A percentile compares a stretch with the other conserved stretches of the same genome.
phyloP scores from a whole-genome alignment of 495 filamentous ascomycete species.

The Hyphodiscus hymeniophilus region DNA sequence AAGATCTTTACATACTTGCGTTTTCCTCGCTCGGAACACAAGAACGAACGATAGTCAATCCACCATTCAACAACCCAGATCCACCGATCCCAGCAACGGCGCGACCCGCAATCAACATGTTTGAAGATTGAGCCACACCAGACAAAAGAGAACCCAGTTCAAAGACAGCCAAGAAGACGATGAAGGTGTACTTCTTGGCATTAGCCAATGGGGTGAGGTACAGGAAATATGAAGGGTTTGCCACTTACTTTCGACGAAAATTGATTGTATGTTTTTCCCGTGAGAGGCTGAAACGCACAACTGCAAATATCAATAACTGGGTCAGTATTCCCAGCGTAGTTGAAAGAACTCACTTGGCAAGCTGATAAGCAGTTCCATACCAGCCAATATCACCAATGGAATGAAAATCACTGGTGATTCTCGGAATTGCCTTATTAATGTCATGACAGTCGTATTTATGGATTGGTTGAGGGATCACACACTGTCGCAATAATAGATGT shows the following conservation, averaged over 20 bases:
- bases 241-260: no score
- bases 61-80: conserved; percentile 43
- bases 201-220: neutral
- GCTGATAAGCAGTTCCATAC: conserved; percentile 39
- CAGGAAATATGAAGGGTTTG: no score
- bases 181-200: conserved; percentile 31
- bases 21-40: no score
- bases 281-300: no score
- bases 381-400: conserved; percentile 35
- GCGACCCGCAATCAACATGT: conserved; percentile 48
- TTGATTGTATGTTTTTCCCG: no score
- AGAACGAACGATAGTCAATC: conserved; percentile 33
- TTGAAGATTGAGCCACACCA: conserved; percentile 40
- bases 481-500: no score
- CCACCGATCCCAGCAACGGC: conserved; percentile 46
- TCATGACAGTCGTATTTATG: no score
- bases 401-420: conserved; percentile 35
- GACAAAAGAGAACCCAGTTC: conserved; percentile 48
- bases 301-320: no score
- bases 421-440: conserved; percentile 23
- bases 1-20: neutral
- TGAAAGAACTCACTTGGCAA: conserved; percentile 27
- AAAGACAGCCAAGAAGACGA: conserved; percentile 37
- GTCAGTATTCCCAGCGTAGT: no score
- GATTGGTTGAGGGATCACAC: no score